Conservation (phyloP, 805 yeast genomes). For the Cyberlindnera galapagoensis region DNA sequence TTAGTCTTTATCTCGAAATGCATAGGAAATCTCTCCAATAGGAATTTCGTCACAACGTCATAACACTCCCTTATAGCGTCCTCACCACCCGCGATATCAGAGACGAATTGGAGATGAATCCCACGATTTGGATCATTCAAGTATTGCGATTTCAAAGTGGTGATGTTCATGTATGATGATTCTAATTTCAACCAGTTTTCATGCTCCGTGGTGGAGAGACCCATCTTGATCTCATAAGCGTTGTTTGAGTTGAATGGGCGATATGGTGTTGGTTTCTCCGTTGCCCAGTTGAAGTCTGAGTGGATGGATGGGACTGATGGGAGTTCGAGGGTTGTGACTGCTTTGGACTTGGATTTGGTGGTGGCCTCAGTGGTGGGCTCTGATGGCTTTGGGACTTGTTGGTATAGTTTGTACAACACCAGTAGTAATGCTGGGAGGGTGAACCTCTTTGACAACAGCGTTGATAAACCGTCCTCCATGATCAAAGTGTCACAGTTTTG, state of each 20-base stretch:
- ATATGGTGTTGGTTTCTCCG: neutral
- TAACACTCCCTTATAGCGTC: slow-evolving; percentile 11
- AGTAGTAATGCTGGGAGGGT: neutral
- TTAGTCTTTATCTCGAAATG: slow-evolving; percentile 10
- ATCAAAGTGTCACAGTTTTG: too few relatives aligned
- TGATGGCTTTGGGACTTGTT: neutral
- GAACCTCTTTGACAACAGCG: neutral
- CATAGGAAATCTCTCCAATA: slow-evolving; percentile 14
- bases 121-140: slow-evolving; percentile 24
- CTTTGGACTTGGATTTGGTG: neutral
- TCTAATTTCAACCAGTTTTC: slow-evolving; percentile 57
- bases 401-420: neutral
- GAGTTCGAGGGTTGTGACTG: neutral
- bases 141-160: slow-evolving; percentile 31
- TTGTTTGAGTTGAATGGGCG: slow-evolving; percentile 52
- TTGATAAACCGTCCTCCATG: too few relatives aligned
- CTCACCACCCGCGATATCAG: slow-evolving; percentile 20
- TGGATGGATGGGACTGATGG: neutral
- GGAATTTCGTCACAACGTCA: slow-evolving; percentile 10
- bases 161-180: slow-evolving; percentile 41
- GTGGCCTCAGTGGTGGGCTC: neutral
- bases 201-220: slow-evolving; percentile 37
- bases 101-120: slow-evolving; percentile 24
- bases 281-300: neutral
- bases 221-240: slow-evolving; percentile 53